Evolutionary conservation across 2,329 filamentous ascomycete genomes (phyloP), one percentile per base, ranked within the genome.

Genomic region (Pyrenophora teres): DNA sequence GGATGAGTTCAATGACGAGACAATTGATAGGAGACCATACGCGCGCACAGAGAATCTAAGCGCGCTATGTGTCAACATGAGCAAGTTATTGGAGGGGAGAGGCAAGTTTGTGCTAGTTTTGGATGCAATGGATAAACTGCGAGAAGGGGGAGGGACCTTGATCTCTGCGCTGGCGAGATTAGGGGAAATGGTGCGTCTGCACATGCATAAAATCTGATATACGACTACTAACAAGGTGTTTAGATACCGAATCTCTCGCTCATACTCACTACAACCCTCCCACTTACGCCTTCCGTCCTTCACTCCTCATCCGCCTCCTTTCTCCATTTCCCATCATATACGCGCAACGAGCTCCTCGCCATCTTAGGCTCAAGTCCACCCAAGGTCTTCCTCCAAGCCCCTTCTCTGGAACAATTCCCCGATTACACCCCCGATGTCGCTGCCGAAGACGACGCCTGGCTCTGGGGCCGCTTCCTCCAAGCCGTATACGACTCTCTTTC

Each of bases 401-500:
- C 68, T 62, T 57, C 67, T 52, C 39, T 63, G 43, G 56, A 80
- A 8, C 78, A 82, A 57, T 71, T 61, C 23, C 66, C 67, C 12
- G 77, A 80, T 48, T 79, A 80, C 58, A 77, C 77, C 6, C 68
- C 73, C 32, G 74, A 78, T 36, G 60, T 75, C 12, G 76, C 79
- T 77, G 60, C 76, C 70, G 65, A 85, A 78, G 75, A 86, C 77
- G 87, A 87, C 8, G 70, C 76, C 19, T 88, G 88, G 74, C 82
- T 93, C 13, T 94, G 89, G 88, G 78, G 84, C 12, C 86, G 91
- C 38, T 97, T 96, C 77, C 85, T 87, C 56, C 85, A 85, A 41
- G 90, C 90, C 4, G 86, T 96, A 12, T 94, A 95, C 80, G 94
- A 99, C 69, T 86, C 92, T 1, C 80, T 97, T 10, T 85, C 88